phyloP scores from a whole-genome alignment of 805 yeast species.

The Candida namnaoensis region DNA sequence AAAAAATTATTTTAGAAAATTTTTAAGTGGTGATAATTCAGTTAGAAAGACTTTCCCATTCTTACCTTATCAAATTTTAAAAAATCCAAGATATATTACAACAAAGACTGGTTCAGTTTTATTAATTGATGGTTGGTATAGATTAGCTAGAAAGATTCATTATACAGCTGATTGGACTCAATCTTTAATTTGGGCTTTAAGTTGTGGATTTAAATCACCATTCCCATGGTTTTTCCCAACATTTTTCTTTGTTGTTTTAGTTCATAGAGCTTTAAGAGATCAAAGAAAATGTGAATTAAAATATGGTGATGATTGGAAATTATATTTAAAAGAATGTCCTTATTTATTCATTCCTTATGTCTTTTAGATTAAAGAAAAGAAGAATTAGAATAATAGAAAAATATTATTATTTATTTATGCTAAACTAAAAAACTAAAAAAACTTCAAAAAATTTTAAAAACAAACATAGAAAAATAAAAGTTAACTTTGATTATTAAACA shows the following conservation, averaged over 20 bases:
- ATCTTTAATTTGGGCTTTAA: slow-evolving; percentile 84
- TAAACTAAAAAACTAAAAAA: too few species aligned
- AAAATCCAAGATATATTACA: slow-evolving; percentile 76
- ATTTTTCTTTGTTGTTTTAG: slow-evolving; percentile 79
- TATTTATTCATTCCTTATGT: slow-evolving; percentile 87
- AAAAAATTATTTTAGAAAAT: slow-evolving; percentile 84
- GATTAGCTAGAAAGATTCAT: slow-evolving; percentile 86
- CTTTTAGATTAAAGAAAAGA: slow-evolving; percentile 27
- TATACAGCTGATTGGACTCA: slow-evolving; percentile 93
- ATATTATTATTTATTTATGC: too few species aligned
- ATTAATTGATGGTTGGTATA: slow-evolving; percentile 92
- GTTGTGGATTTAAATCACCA: slow-evolving; percentile 81
- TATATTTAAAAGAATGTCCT: slow-evolving; percentile 81
- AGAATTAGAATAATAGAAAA: too few species aligned
- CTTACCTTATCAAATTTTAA: slow-evolving; percentile 75
- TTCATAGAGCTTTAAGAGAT: slow-evolving; percentile 88
- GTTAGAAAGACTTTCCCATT: slow-evolving; percentile 89
- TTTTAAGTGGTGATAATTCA: slow-evolving; percentile 67
- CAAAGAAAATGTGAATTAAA: slow-evolving; percentile 74
- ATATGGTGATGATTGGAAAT: slow-evolving; percentile 93
- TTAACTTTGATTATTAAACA: too few species aligned
- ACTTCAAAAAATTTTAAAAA: too few species aligned
- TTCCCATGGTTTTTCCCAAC: slow-evolving; percentile 95
- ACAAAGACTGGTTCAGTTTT: slow-evolving; percentile 81
- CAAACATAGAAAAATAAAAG: too few species aligned